phyloP scores from a whole-genome alignment of 305 asterid species.

The Fraxinus baroniana region DNA sequence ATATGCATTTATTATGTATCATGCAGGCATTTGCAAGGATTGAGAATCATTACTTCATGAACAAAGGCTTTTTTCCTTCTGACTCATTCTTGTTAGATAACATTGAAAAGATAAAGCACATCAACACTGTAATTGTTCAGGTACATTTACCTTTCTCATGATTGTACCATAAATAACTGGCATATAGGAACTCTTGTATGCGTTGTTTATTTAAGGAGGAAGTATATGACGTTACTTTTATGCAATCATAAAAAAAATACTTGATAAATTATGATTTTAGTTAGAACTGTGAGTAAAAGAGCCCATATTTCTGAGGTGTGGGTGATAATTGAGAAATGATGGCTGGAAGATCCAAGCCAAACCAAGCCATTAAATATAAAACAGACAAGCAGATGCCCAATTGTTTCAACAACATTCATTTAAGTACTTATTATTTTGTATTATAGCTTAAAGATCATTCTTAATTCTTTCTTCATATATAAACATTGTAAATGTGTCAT shows the following conservation, averaged over 20 bases:
- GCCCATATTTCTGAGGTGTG: not conserved
- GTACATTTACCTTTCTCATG: slow-evolving; percentile 34
- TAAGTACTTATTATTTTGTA: not conserved
- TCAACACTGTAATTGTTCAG: slow-evolving; percentile 83
- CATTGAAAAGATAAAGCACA: slow-evolving; percentile 76
- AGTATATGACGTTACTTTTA: not conserved
- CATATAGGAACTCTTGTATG: not conserved
- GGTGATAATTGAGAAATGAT: not conserved
- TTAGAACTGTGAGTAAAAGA: not conserved
- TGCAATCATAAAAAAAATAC: not conserved
- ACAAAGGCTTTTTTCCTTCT: slow-evolving; percentile 74
- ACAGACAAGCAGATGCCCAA: not conserved
- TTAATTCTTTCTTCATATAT: not conserved
- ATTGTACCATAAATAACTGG: not conserved
- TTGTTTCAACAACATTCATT: not conserved
- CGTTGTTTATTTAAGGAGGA: not conserved
- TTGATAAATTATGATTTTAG: not conserved
- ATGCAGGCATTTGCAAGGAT: slow-evolving; percentile 94
- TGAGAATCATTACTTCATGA: slow-evolving; percentile 93
- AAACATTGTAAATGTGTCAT: not conserved
- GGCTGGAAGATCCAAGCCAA: not conserved
- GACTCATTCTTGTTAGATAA: slow-evolving; percentile 85
- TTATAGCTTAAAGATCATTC: not conserved
- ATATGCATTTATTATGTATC: slow-evolving; percentile 20
- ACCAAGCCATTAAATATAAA: not conserved